phyloP scores from a whole-genome alignment of 345 rosid species.

The Gossypium anomalum region DNA sequence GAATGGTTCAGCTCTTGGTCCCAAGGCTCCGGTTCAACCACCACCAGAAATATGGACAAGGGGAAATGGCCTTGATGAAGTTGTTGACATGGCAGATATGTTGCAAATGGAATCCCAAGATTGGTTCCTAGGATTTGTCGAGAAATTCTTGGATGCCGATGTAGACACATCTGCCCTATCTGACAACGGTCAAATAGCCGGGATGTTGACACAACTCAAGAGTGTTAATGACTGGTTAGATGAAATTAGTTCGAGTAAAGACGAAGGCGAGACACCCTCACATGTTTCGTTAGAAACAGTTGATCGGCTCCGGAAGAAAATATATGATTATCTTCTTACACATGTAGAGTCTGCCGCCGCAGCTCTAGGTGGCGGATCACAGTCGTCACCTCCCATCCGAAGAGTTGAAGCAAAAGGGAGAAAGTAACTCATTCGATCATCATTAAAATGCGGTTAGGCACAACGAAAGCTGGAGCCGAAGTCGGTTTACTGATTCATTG shows the following conservation, averaged over 20 bases:
- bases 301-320: conserved; percentile 75
- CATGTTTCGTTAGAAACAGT: conserved; percentile 56
- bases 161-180: conserved; percentile 53
- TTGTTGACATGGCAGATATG: conserved; percentile 71
- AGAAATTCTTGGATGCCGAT: conserved; percentile 80
- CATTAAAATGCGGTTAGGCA: neutral
- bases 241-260: conserved; percentile 54
- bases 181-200: conserved; percentile 79
- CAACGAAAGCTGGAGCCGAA: neutral
- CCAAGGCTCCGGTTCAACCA: conserved; percentile 47
- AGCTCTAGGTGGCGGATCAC: conserved; percentile 69
- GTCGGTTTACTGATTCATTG: neutral
- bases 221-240: conserved; percentile 95
- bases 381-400: conserved; percentile 39
- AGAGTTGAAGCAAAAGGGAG: conserved; percentile 45
- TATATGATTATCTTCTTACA: conserved; percentile 79
- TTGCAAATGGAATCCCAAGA: conserved; percentile 71
- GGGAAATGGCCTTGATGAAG: conserved; percentile 63
- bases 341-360: conserved; percentile 95
- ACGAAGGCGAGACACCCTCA: conserved; percentile 39
- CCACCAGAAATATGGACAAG: conserved; percentile 60
- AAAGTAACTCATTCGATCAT: conserved; percentile 31
- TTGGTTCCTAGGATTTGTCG: conserved; percentile 90
- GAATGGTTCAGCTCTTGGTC: conserved; percentile 37
- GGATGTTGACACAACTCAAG: conserved; percentile 92